phyloP scores from a whole-genome alignment of 495 filamentous ascomycete species.

The Neurospora sublineolata region DNA sequence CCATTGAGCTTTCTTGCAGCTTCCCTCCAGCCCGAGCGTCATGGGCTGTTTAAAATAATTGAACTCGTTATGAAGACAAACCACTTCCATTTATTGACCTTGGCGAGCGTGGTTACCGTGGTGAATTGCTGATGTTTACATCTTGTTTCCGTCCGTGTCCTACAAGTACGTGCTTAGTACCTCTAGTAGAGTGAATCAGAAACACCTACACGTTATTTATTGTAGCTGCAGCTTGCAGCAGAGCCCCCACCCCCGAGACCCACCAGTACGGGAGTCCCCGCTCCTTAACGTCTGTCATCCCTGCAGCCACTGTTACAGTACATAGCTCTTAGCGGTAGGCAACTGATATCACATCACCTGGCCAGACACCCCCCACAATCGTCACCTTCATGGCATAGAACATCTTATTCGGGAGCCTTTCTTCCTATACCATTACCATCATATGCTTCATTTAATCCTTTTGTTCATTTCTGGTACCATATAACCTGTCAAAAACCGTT shows the following conservation, averaged over 20 bases:
- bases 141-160: not conserved
- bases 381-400: not conserved
- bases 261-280: not conserved
- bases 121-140: not conserved
- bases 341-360: not conserved
- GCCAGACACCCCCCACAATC: not conserved
- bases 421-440: not conserved
- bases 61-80: not conserved
- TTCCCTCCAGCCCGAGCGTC: not conserved
- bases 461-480: not conserved
- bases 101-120: not conserved
- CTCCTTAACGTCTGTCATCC: not conserved
- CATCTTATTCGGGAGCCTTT: not conserved
- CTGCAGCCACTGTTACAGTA: not conserved
- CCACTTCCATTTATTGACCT: not conserved
- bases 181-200: not conserved
- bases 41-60: not conserved
- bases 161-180: not conserved
- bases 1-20: not conserved
- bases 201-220: not conserved
- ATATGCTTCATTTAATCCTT: not conserved
- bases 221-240: not conserved
- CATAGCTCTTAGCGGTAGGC: not conserved
- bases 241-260: not conserved
- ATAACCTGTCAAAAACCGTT: not conserved